phyloP scores from a whole-genome alignment of 306 rosid species.

The Cyclanthera cordifolia region DNA sequence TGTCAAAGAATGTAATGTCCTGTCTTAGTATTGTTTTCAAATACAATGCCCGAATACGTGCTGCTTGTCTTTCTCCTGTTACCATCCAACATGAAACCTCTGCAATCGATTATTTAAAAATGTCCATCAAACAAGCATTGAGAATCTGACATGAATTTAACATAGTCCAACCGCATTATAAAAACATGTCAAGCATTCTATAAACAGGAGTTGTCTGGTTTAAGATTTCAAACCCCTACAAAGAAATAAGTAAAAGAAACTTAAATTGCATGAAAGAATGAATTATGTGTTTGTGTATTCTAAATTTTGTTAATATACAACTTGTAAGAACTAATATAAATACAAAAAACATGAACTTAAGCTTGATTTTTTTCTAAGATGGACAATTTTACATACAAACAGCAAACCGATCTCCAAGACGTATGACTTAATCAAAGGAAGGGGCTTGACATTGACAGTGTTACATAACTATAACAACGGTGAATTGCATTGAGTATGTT shows the following conservation, averaged over 20 bases:
- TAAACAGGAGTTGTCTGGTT: no score
- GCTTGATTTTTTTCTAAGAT: not conserved
- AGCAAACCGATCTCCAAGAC: not conserved
- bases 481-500: not conserved
- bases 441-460: not conserved
- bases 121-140: not conserved
- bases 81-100: conserved; percentile 96
- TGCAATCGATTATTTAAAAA: conserved; percentile 12
- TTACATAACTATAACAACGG: not conserved
- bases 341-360: not conserved
- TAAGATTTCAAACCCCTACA: no score
- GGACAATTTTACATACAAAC: not conserved
- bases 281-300: not conserved
- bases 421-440: not conserved
- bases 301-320: not conserved
- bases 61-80: conserved; percentile 81
- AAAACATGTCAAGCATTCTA: no score
- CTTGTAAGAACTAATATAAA: not conserved
- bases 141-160: not conserved
- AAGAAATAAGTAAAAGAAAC: not conserved
- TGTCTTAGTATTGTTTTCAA: conserved; percentile 66
- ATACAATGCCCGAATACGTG: conserved; percentile 64
- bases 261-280: not conserved
- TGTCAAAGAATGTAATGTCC: conserved; percentile 76
- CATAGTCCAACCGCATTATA: not conserved